A percentile compares a stretch with the other conserved stretches of the same genome.
Conservation (phyloP, 257 asterid species). For the Solanum appendiculatum region DNA sequence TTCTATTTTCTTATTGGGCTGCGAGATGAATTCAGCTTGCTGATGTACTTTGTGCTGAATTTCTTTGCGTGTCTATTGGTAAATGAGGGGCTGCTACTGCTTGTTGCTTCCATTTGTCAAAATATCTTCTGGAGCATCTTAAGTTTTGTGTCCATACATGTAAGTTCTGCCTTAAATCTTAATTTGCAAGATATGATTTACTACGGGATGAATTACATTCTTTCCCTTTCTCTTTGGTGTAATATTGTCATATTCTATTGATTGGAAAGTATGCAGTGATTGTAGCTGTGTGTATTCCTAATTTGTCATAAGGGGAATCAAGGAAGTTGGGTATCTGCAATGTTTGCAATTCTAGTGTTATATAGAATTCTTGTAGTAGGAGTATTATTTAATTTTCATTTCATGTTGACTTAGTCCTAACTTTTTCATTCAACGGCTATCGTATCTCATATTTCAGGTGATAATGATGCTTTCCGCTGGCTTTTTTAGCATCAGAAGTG, state of each 20-base stretch:
- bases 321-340: background rate
- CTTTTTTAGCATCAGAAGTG: slow-evolving; percentile 71
- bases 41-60: slow-evolving; percentile 76
- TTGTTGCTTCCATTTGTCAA: slow-evolving; percentile 53
- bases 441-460: slow-evolving; percentile 35
- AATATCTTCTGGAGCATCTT: slow-evolving; percentile 70
- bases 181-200: background rate
- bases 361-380: background rate
- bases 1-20: slow-evolving; percentile 90
- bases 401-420: background rate
- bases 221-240: background rate
- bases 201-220: background rate
- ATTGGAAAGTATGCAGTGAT: background rate
- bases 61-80: slow-evolving; percentile 83
- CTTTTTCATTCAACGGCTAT: background rate
- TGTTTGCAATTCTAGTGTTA: background rate
- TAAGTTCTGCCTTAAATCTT: slow-evolving; percentile 25
- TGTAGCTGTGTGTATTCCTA: background rate
- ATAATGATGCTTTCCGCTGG: slow-evolving; percentile 93
- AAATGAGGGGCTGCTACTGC: slow-evolving; percentile 77
- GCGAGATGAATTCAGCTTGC: slow-evolving; percentile 69
- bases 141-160: slow-evolving; percentile 52
- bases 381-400: background rate
- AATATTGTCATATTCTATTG: background rate
- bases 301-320: background rate